A percentile compares a stretch with the other conserved stretches of the same genome.
Conservation (phyloP, 495 filamentous ascomycete genomes). For the Aspergillus egyptiacus region DNA sequence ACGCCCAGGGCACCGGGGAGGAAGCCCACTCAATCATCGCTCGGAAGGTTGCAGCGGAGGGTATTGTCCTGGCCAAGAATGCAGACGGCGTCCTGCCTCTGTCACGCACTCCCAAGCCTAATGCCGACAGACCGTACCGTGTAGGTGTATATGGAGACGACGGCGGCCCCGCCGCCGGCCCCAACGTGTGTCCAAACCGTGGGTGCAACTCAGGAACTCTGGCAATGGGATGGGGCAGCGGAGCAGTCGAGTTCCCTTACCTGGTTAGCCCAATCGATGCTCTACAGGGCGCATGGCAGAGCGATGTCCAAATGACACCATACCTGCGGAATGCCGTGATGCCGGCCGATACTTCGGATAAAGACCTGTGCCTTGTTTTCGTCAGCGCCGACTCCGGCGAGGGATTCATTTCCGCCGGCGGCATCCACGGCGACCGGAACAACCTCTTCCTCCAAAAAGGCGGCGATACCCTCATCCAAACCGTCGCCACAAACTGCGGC, state of each 20-base stretch:
- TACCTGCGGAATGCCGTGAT: slow-evolving; percentile 54
- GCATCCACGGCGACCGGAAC: slow-evolving; percentile 74
- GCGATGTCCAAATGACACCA: slow-evolving; percentile 52
- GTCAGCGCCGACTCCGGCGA: slow-evolving; percentile 58
- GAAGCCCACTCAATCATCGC: slow-evolving; percentile 65
- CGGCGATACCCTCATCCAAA: slow-evolving; percentile 64
- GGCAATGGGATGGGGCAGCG: slow-evolving; percentile 84
- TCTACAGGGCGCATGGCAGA: slow-evolving; percentile 54
- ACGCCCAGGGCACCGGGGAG: slow-evolving; percentile 57
- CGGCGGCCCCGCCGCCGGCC: slow-evolving; percentile 60
- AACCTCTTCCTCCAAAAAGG: slow-evolving; percentile 72
- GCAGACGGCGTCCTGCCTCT: slow-evolving; percentile 57
- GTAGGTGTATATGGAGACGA: slow-evolving; percentile 86
- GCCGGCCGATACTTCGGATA: slow-evolving; percentile 31
- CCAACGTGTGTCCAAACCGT: slow-evolving; percentile 71
- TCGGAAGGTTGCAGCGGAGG: slow-evolving; percentile 71
- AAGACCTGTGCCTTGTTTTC: slow-evolving; percentile 64
- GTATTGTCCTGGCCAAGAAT: slow-evolving; percentile 83
- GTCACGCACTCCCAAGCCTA: slow-evolving; percentile 42
- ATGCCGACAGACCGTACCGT: slow-evolving; percentile 39
- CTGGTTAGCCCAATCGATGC: slow-evolving; percentile 66
- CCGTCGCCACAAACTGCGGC: slow-evolving; percentile 67
- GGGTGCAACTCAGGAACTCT: slow-evolving; percentile 80
- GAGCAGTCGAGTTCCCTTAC: slow-evolving; percentile 82
- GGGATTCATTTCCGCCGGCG: slow-evolving; percentile 56